Evolutionary conservation across 495 filamentous ascomycete species (phyloP).

Genomic region (Aspergillus cristatus): DNA sequence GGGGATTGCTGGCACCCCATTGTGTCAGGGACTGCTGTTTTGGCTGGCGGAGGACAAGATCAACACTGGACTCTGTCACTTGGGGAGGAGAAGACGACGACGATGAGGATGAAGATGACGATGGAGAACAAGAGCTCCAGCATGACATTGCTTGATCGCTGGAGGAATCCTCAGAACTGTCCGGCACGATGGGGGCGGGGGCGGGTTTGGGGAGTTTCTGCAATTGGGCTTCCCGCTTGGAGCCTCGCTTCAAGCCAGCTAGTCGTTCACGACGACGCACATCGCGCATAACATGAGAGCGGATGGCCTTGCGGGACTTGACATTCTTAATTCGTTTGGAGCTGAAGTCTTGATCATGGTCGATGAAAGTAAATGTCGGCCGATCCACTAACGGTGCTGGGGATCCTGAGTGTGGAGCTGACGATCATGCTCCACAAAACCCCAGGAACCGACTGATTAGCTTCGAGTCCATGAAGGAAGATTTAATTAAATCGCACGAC

Average conservation of each 20-base stretch:
- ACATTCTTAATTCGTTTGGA: slow-evolving; percentile 30
- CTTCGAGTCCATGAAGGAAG: no score
- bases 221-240: slow-evolving; percentile 19
- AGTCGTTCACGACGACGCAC: slow-evolving; percentile 29
- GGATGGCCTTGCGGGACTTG: slow-evolving; percentile 28
- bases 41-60: no score
- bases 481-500: no score
- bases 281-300: slow-evolving; percentile 34
- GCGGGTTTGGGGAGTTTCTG: no score
- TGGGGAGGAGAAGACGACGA: slow-evolving; percentile 8
- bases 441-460: no score
- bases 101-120: slow-evolving; percentile 7
- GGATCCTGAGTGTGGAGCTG: slow-evolving; percentile 10
- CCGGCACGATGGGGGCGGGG: no score
- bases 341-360: slow-evolving; percentile 29
- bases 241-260: slow-evolving; percentile 22
- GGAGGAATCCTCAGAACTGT: no score
- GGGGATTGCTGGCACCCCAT: no score
- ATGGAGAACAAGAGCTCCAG: background rate
- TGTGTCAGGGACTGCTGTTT: no score
- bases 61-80: slow-evolving; percentile 1
- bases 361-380: slow-evolving; percentile 29
- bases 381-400: slow-evolving; percentile 14
- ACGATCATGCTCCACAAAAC: background rate
- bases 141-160: no score